Conservation (phyloP, 345 rosid species). For the Populus davidiana region DNA sequence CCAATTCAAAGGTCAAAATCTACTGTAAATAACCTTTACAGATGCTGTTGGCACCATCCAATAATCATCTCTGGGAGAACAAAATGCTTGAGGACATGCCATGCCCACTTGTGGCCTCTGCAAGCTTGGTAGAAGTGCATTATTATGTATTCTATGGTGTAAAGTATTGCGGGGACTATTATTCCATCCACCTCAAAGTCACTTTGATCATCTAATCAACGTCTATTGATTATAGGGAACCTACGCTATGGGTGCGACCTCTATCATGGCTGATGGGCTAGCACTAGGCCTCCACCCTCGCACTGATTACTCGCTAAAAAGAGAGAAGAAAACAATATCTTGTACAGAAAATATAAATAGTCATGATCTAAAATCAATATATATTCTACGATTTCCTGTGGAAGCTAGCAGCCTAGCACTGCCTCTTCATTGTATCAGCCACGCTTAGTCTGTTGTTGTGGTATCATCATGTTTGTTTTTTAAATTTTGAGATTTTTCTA, state of each 20-base stretch:
- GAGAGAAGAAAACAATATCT: not conserved
- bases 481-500: no score
- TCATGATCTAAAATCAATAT: not conserved
- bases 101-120: slow-evolving; percentile 32
- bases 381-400: not conserved
- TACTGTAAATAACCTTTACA: slow-evolving; percentile 29
- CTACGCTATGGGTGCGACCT: not conserved
- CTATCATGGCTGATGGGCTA: not conserved
- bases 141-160: slow-evolving; percentile 41
- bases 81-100: slow-evolving; percentile 23
- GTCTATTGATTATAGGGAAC: not conserved
- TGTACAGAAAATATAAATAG: not conserved
- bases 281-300: not conserved
- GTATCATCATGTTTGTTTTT: no score
- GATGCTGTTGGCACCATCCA: slow-evolving; percentile 34
- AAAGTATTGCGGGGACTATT: slow-evolving; percentile 45
- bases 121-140: slow-evolving; percentile 33
- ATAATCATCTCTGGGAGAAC: slow-evolving; percentile 27
- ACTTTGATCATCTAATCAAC: slow-evolving; percentile 25
- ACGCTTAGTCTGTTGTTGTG: no score
- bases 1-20: slow-evolving; percentile 35
- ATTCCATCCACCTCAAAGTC: slow-evolving; percentile 40
- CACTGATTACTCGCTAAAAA: not conserved
- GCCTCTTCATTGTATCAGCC: not conserved
- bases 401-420: no score